These are phyloP conservation scores for Sporothrix mexicana DNA, from an alignment of 2,329 filamentous ascomycete species.

Conservation along the genomic window DNA sequence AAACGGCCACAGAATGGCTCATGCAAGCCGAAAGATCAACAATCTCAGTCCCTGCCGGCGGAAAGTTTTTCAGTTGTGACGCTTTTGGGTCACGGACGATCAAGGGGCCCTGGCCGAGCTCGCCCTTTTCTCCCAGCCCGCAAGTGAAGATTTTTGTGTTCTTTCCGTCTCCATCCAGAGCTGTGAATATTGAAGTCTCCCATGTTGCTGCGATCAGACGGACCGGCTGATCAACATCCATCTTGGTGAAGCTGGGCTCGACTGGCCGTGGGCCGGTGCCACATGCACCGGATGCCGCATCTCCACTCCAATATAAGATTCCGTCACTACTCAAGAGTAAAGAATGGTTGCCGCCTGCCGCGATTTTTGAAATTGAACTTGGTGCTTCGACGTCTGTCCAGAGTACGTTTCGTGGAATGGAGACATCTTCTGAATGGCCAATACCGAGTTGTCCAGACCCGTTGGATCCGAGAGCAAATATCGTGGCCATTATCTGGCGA, in stretches of 20 bases:
- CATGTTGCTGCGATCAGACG: conserved; percentile 73
- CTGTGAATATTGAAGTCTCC: conserved; percentile 72
- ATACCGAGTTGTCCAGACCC: conserved; percentile 77
- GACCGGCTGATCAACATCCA: conserved; percentile 47
- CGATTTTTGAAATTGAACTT: conserved; percentile 48
- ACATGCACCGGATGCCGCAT: conserved; percentile 61
- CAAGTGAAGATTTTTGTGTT: conserved; percentile 63
- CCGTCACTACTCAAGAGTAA: conserved; percentile 69
- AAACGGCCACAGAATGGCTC: conserved; percentile 75
- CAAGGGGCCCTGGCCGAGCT: conserved; percentile 68
- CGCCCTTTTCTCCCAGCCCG: conserved; percentile 72
- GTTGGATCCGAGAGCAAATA: conserved; percentile 78
- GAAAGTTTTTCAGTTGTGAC: conserved; percentile 65
- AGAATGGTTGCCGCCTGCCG: conserved; percentile 86
- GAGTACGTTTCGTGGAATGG: conserved; percentile 66
- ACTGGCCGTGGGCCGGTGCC: conserved; percentile 46
- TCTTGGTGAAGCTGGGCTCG: conserved; percentile 43
- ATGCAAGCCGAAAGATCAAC: conserved; percentile 74
- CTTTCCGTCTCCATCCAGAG: conserved; percentile 51
- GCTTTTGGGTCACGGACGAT: conserved; percentile 57
- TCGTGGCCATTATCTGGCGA: conserved; percentile 50
- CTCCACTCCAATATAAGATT: conserved; percentile 69
- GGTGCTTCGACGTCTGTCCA: conserved; percentile 53
- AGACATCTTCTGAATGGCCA: conserved; percentile 73
- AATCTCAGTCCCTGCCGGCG: conserved; percentile 63